Conservation (phyloP, 768 basidiomycete species). For the Hygrophoropsis aurantiaca region DNA sequence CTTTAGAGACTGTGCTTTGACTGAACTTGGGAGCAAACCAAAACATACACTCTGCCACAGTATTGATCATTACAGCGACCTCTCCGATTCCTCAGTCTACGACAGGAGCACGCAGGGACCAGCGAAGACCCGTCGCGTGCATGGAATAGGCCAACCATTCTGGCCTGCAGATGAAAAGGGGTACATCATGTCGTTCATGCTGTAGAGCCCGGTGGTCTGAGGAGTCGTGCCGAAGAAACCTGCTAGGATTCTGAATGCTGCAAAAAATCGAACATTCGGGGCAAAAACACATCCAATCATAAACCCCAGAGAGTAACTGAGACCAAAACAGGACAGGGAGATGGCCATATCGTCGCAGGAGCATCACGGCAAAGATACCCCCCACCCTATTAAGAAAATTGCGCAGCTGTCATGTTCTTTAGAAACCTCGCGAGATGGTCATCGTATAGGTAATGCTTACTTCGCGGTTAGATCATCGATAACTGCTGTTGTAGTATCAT, state of each 20-base stretch:
- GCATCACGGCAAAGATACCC: constrained; percentile 25
- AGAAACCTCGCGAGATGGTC: no score
- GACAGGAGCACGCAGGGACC: constrained; percentile 28
- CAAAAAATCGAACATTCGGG: constrained; percentile 32
- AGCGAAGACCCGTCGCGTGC: constrained; percentile 31
- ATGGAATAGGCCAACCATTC: constrained; percentile 11
- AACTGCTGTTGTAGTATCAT: constrained; percentile 42
- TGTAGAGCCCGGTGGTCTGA: constrained; percentile 44
- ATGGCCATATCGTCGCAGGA: constrained; percentile 29
- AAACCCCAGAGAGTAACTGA: constrained; percentile 21
- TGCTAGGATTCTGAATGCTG: no score
- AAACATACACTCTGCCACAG: constrained; percentile 38
- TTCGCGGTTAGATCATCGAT: constrained; percentile 54
- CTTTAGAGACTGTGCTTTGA: constrained; percentile 11
- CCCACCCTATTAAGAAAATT: constrained; percentile 46
- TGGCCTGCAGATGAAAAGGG: background rate
- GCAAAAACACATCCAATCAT: background rate
- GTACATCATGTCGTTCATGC: constrained; percentile 43
- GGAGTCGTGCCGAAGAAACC: constrained; percentile 55
- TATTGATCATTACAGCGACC: constrained; percentile 36
- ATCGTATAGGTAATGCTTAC: constrained; percentile 8
- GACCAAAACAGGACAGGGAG: constrained; percentile 31
- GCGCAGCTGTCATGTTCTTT: constrained; percentile 36
- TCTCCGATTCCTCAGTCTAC: constrained; percentile 47
- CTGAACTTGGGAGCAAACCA: background rate